Base-by-base conservation (phyloP, 2,329 filamentous ascomycete species). In the Pseudogymnoascus sp. region DNA sequence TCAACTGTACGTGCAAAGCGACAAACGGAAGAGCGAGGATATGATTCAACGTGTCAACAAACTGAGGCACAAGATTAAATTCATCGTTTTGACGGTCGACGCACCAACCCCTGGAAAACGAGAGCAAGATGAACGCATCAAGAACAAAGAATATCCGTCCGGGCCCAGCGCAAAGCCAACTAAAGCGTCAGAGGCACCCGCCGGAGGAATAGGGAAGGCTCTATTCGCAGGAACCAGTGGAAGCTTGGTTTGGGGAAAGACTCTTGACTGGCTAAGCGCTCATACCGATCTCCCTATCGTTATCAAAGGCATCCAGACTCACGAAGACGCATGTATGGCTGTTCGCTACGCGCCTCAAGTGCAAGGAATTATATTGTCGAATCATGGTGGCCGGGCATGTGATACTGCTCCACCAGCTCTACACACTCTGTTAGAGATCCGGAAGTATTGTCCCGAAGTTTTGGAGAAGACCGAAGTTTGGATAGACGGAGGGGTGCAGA, bases 251-350 rank as follows among this genome's bases (percentile, higher is more conserved):
- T 79, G 69, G 7, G 91, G 87, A 87, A 79, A 82, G 50, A 87
- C 88, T 70, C 77, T 90, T 1, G 75, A 79, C 4, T 90, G 87
- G 85, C 70, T 90, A 21, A 83, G 85, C 76, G 79, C 77, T 71
- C 75, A 78, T 63, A 80, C 83, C 33, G 78, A 74, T 1, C 77
- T 84, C 5, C 76, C 85, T 69, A 67, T 90, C 77, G 75, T 86
- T 66, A 60, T 91, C 25, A 91, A 91, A 73, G 88, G 88, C 0
- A 82, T 91, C 16, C 87, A 90, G 75, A 83, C 81, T 11, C 81
- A 83, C 0, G 77, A 78, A 40, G 88, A 91, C 72, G 87, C 87
- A 14, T 76, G 78, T 61, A 79, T 77, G 67, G 84, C 84, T 2
- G 78, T 85, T 37, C 79, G 87, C 61, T 70, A 79, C 10, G 86